Conservation (phyloP, 768 basidiomycete species). For the Hericium rajendrae region DNA sequence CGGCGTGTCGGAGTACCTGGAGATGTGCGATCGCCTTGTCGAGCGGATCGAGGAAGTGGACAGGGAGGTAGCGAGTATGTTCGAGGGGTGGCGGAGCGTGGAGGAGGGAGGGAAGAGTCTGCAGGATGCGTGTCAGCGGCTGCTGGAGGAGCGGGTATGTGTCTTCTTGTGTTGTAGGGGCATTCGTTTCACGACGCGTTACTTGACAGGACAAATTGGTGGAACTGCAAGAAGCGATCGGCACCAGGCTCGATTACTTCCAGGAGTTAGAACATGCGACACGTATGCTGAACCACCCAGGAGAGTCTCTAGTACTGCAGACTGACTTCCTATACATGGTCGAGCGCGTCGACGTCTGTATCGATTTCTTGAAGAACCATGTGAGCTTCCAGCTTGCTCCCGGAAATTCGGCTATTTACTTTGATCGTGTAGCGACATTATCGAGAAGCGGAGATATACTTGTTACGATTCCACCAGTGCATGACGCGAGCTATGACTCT, state of each 20-base stretch:
- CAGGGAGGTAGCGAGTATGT: slow-evolving; percentile 66
- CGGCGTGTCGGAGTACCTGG: slow-evolving; percentile 64
- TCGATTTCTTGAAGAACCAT: slow-evolving; percentile 80
- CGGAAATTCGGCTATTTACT: background rate
- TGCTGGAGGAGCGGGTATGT: slow-evolving; percentile 83
- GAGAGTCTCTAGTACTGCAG: slow-evolving; percentile 82
- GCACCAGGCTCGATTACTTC: slow-evolving; percentile 80
- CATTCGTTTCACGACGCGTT: background rate
- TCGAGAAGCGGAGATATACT: slow-evolving; percentile 85
- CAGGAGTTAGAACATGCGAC: slow-evolving; percentile 90
- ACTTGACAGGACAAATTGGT: slow-evolving; percentile 59
- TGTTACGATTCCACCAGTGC: slow-evolving; percentile 97
- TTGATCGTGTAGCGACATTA: slow-evolving; percentile 61
- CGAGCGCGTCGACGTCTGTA: slow-evolving; percentile 88
- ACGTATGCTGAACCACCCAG: slow-evolving; percentile 88
- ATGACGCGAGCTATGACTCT: slow-evolving; percentile 97
- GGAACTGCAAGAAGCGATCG: slow-evolving; percentile 76
- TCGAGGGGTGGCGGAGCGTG: slow-evolving; percentile 76
- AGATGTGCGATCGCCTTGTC: slow-evolving; percentile 69
- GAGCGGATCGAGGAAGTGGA: slow-evolving; percentile 67
- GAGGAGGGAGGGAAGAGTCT: slow-evolving; percentile 89
- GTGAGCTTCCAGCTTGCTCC: slow-evolving; percentile 35
- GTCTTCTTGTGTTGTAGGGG: background rate
- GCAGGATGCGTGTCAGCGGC: slow-evolving; percentile 82
- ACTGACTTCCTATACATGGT: slow-evolving; percentile 95